A percentile compares a stretch with the other conserved stretches of the same genome.
Evolutionary conservation across 116 monocot genomes (phyloP).

Genomic region (Cymodocea nodosa): DNA sequence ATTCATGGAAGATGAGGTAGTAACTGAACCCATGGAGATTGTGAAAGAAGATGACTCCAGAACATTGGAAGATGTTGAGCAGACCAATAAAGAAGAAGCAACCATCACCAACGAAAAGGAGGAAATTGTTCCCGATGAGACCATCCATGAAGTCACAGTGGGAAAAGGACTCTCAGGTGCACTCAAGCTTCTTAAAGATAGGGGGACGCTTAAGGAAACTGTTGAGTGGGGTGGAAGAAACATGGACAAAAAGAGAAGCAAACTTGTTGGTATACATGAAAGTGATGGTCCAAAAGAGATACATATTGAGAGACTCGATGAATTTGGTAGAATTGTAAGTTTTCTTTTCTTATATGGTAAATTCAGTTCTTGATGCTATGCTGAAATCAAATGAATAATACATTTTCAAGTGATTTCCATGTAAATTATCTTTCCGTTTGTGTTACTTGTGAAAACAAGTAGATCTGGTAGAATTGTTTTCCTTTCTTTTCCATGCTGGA

Average conservation of each 20-base stretch:
- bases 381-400: too few species aligned
- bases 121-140: conserved; percentile 58
- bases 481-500: too few species aligned
- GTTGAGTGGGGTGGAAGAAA: conserved; percentile 94
- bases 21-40: conserved; percentile 16
- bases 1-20: conserved; percentile 71
- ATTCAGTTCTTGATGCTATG: not conserved
- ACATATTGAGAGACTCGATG: conserved; percentile 82
- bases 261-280: conserved; percentile 70
- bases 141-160: conserved; percentile 81
- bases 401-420: too few species aligned
- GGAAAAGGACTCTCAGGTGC: conserved; percentile 90
- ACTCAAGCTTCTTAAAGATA: conserved; percentile 76
- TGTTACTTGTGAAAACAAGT: too few species aligned
- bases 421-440: too few species aligned
- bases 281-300: conserved; percentile 78
- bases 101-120: conserved; percentile 15
- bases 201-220: conserved; percentile 82
- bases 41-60: conserved; percentile 24
- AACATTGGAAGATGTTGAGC: conserved; percentile 32
- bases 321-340: conserved; percentile 97
- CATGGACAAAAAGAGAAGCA: conserved; percentile 98
- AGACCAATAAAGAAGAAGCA: conserved; percentile 30
- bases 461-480: too few species aligned
- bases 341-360: conserved; percentile 1